Percentiles rank a stretch among this genome's conserved stretches.
Evolutionary conservation across 2,329 filamentous ascomycete species (phyloP).

Genomic region (Cladorrhinum sp.): DNA sequence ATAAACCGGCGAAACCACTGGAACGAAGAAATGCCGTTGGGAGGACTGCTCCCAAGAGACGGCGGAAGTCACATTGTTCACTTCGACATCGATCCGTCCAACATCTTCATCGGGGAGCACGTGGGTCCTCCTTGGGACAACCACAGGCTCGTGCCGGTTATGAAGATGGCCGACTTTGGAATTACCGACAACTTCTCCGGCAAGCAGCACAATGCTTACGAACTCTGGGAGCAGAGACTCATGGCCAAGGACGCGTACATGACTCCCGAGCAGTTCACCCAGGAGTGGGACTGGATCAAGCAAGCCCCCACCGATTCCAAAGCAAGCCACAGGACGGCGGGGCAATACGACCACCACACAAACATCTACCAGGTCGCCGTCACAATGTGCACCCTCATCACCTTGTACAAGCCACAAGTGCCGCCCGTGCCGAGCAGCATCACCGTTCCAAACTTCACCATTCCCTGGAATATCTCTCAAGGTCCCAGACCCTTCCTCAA

Average conservation of each 20-base stretch:
- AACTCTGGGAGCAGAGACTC: background rate
- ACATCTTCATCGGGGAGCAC: background rate
- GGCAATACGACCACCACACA: background rate
- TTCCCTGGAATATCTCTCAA: background rate
- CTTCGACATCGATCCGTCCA: constrained; percentile 4
- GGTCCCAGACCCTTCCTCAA: background rate
- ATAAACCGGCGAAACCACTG: background rate
- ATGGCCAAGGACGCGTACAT: background rate
- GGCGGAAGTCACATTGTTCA: background rate
- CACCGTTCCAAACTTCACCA: background rate
- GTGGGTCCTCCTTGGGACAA: background rate
- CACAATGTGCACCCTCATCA: background rate
- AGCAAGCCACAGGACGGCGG: background rate
- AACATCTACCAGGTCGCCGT: background rate
- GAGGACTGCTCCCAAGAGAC: background rate
- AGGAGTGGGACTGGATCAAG: constrained; percentile 4
- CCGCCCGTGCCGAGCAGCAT: background rate
- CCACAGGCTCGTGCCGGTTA: background rate
- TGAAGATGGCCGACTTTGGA: background rate
- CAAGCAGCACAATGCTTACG: background rate
- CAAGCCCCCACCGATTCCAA: background rate
- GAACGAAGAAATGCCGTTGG: background rate
- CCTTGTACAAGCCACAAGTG: background rate
- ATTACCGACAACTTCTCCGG: background rate
- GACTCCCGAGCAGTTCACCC: background rate